Base-by-base conservation (phyloP, 2,329 filamentous ascomycete species). In the Fusarium sp. region DNA sequence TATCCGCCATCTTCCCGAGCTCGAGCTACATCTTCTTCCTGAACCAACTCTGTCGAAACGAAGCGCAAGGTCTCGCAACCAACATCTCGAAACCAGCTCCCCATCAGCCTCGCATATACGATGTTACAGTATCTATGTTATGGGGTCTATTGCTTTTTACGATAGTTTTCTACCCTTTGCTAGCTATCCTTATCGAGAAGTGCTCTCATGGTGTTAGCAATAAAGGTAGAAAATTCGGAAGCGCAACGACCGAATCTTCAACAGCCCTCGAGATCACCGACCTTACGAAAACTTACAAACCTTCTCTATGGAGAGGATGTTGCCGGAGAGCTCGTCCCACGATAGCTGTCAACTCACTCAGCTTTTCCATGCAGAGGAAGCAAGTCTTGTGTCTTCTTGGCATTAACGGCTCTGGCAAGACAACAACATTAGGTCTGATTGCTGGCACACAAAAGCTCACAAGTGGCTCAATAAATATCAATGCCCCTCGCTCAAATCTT, bases 351-450 rank as follows among this genome's bases (percentile, higher is more conserved):
- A 63, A 63, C n/a, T 41, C 60, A 3, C 53, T 63, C 3, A 63
- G 53, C 12, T 41, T 63, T 2, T 48, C 53, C 3, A 59, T 47
- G 41, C 53, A 59, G 26, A 63, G 47, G 4, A 47, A 59, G 42
- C 45, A 90, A 88, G 1, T 93, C 96, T 1, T 82, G 91, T 35
- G 94, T 94, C 84, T 97, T 0, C 86, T 97, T 0, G 94, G 94
- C 28, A 93, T 93, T 2, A 97, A 97, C 79, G 94, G 94, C 14
- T 93, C 90, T 75, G 94, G 94, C 36, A 97, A 97, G 80, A 93
- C 90, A 47, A 96, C 94, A 0, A 96, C 94, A 0, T 86, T 97
- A 12, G 93, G 96, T 75, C 90, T 92, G 14, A 93, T 97, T 66
- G 92, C 93, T 17, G 94, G 94, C 3, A 88, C 94, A 28, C 92